phyloP scores from a whole-genome alignment of 345 rosid genomes.

The Schrenkiella parvula region DNA sequence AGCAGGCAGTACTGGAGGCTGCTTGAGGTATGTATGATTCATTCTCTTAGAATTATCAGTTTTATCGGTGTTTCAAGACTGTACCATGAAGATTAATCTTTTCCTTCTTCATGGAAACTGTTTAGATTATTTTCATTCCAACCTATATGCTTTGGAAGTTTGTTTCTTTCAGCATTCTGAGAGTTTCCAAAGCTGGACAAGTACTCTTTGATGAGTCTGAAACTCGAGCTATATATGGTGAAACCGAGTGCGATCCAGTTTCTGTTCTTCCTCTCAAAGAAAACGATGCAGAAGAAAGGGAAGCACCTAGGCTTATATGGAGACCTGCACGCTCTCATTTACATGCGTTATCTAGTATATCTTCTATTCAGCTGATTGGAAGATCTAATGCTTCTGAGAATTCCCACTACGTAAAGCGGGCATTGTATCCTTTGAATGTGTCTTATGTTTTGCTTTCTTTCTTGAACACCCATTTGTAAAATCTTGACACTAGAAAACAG shows the following conservation, averaged over 20 bases:
- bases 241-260: conserved; percentile 41
- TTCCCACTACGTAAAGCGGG: conserved; percentile 30
- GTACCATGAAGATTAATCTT: neutral
- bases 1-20: conserved; percentile 52
- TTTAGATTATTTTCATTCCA: conserved; percentile 10
- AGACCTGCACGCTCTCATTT: conserved; percentile 28
- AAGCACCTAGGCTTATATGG: conserved; percentile 44
- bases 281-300: conserved; percentile 25
- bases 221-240: conserved; percentile 13
- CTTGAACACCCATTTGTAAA: conserved; percentile 13
- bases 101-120: neutral
- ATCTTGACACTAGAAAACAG: conserved; percentile 59
- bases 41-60: neutral
- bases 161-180: conserved; percentile 57
- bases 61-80: conserved; percentile 3
- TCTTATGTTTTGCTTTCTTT: neutral
- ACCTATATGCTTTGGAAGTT: conserved; percentile 41
- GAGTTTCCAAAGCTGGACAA: conserved; percentile 49
- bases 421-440: conserved; percentile 62
- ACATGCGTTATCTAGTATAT: conserved; percentile 43
- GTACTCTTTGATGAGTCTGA: conserved; percentile 29
- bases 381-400: conserved; percentile 28
- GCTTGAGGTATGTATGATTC: conserved; percentile 48
- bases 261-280: conserved; percentile 44
- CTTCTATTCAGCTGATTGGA: conserved; percentile 47